These are phyloP conservation scores for Pichia kluyveri DNA, from an alignment of 805 yeast genomes.

Conservation along the genomic window DNA sequence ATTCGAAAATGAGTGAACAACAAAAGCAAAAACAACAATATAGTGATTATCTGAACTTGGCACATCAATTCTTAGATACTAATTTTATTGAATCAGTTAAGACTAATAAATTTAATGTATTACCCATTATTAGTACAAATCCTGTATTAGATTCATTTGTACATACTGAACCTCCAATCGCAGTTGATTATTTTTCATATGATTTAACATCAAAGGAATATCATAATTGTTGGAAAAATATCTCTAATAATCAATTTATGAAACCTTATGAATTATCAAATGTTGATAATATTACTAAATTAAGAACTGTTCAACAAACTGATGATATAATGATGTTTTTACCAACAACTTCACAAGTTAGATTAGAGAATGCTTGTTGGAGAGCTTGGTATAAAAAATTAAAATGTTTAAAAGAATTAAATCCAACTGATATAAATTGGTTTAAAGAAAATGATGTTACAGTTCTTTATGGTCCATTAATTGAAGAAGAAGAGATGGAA, in stretches of 20 bases:
- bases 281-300: conserved; percentile 17
- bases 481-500: conserved; percentile 9
- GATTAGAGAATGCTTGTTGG: conserved; percentile 85
- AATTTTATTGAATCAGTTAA: conserved; percentile 17
- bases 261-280: conserved; percentile 25
- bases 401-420: conserved; percentile 38
- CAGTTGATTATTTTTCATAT: conserved; percentile 34
- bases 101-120: conserved; percentile 16
- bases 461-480: conserved; percentile 44
- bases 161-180: conserved; percentile 16
- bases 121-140: conserved; percentile 19
- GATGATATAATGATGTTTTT: conserved; percentile 27
- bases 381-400: conserved; percentile 89
- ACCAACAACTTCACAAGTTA: conserved; percentile 27
- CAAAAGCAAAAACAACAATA: neutral
- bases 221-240: conserved; percentile 34
- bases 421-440: conserved; percentile 44
- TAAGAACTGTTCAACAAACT: conserved; percentile 17
- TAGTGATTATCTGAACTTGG: conserved; percentile 11
- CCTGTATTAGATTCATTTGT: conserved; percentile 6
- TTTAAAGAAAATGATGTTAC: conserved; percentile 45
- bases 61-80: conserved; percentile 25
- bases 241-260: conserved; percentile 27
- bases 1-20: neutral
- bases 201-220: conserved; percentile 28